A percentile compares a stretch with the other conserved stretches of the same genome.
Conservation (phyloP, 2,329 filamentous ascomycete genomes). For the Biscogniauxia sp. region DNA sequence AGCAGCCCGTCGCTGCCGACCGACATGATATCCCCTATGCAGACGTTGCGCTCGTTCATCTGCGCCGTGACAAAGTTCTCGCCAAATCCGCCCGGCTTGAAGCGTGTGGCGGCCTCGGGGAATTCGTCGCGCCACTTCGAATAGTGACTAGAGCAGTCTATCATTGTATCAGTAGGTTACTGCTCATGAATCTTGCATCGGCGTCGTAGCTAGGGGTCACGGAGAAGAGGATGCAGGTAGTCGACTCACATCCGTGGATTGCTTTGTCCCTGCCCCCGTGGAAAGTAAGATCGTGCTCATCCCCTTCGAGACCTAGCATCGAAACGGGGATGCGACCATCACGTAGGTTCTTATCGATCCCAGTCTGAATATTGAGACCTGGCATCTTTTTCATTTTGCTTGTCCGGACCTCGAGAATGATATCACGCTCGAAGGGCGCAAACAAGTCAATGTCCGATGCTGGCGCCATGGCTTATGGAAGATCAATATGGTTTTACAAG, state of each 20-base stretch:
- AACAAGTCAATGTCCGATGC: constrained; percentile 36
- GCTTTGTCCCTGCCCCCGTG: constrained; percentile 65
- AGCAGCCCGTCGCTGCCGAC: constrained; percentile 42
- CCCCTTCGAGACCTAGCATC: constrained; percentile 51
- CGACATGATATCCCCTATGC: constrained; percentile 59
- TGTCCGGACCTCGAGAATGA: constrained; percentile 54
- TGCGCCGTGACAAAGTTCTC: constrained; percentile 59
- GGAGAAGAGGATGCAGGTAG: neutral
- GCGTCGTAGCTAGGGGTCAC: neutral
- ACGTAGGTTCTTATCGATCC: constrained; percentile 53
- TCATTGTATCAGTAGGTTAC: constrained; percentile 7
- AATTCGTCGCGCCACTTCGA: constrained; percentile 51
- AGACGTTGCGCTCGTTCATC: constrained; percentile 64
- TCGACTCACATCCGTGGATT: constrained; percentile 51
- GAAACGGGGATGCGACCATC: constrained; percentile 44
- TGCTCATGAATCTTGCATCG: neutral
- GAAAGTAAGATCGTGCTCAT: constrained; percentile 61
- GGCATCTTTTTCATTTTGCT: constrained; percentile 55
- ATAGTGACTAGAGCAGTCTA: constrained; percentile 62
- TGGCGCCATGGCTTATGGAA: constrained; percentile 20
- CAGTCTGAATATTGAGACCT: constrained; percentile 49
- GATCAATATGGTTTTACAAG: neutral
- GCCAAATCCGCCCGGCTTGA: constrained; percentile 59
- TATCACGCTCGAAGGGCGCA: constrained; percentile 45
- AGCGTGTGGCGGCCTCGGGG: constrained; percentile 48